Evolutionary conservation across 1,284 basidiomycete genomes (phyloP).

Genomic region (Naganishia albida): DNA sequence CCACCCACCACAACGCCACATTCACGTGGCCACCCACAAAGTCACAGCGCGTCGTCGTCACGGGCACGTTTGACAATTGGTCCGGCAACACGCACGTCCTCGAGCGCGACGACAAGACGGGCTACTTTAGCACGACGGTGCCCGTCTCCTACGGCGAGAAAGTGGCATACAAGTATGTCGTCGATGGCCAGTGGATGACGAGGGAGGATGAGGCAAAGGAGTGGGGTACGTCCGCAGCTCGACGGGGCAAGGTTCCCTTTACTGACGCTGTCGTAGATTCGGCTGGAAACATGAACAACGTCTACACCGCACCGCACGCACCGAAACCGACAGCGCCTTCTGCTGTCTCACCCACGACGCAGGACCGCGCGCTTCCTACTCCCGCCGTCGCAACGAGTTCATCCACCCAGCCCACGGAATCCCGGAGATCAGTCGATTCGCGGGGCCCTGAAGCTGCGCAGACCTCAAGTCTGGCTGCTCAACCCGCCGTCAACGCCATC

Average conservation of each 20-base stretch:
- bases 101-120: constrained; percentile 46
- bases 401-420: constrained; percentile 5
- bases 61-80: constrained; percentile 54
- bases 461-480: constrained; percentile 24
- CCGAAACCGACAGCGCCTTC: constrained; percentile 9
- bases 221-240: constrained; percentile 46
- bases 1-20: constrained; percentile 29
- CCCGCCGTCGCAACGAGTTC: constrained; percentile 16
- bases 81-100: constrained; percentile 47
- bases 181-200: constrained; percentile 55
- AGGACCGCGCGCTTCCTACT: constrained; percentile 12
- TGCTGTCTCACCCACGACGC: not conserved
- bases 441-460: constrained; percentile 33
- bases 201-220: constrained; percentile 55
- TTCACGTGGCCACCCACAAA: constrained; percentile 33
- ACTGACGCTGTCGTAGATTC: constrained; percentile 42
- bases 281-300: constrained; percentile 56
- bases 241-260: not conserved
- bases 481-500: not conserved
- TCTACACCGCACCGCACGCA: constrained; percentile 34
- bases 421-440: constrained; percentile 21
- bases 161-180: constrained; percentile 55
- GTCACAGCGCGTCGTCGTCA: constrained; percentile 43
- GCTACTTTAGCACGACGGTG: constrained; percentile 26
- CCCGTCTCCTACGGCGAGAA: constrained; percentile 50